Conservation (phyloP, 805 yeast species). For the Spathaspora girioi region DNA sequence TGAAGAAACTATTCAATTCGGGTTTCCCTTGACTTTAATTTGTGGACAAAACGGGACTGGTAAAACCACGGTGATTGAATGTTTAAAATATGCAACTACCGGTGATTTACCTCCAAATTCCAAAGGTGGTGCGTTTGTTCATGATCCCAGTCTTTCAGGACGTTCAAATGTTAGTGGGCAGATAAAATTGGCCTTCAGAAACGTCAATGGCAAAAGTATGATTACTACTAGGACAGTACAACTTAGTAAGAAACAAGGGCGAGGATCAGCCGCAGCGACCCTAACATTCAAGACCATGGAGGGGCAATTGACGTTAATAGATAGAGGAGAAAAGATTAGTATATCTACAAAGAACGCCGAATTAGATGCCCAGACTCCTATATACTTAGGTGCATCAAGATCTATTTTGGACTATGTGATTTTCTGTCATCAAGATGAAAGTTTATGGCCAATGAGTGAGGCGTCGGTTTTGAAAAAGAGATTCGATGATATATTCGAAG, state of each 20-base stretch:
- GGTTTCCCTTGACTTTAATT: slow-evolving; percentile 84
- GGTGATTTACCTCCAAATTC: slow-evolving; percentile 95
- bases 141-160: slow-evolving; percentile 81
- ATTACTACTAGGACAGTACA: slow-evolving; percentile 85
- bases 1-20: slow-evolving; percentile 84
- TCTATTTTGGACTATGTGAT: slow-evolving; percentile 89
- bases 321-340: slow-evolving; percentile 65
- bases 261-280: slow-evolving; percentile 30
- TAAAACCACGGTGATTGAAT: slow-evolving; percentile 93
- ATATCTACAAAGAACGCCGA: slow-evolving; percentile 81
- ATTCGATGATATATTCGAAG: slow-evolving; percentile 96
- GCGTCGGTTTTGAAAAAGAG: slow-evolving; percentile 84
- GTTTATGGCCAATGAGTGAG: slow-evolving; percentile 94
- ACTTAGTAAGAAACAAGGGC: slow-evolving; percentile 52
- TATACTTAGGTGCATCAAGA: slow-evolving; percentile 79
- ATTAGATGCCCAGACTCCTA: slow-evolving; percentile 77
- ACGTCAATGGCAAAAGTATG: slow-evolving; percentile 72
- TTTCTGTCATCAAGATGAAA: slow-evolving; percentile 97
- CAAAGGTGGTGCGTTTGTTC: slow-evolving; percentile 93
- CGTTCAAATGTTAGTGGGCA: slow-evolving; percentile 82
- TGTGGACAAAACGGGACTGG: slow-evolving; percentile 98
- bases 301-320: slow-evolving; percentile 73
- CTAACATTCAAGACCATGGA: slow-evolving; percentile 84
- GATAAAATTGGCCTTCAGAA: slow-evolving; percentile 79
- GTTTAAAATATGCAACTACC: slow-evolving; percentile 89